Base-by-base conservation (phyloP, 2,329 filamentous ascomycete species). In the Ascochyta lentis region DNA sequence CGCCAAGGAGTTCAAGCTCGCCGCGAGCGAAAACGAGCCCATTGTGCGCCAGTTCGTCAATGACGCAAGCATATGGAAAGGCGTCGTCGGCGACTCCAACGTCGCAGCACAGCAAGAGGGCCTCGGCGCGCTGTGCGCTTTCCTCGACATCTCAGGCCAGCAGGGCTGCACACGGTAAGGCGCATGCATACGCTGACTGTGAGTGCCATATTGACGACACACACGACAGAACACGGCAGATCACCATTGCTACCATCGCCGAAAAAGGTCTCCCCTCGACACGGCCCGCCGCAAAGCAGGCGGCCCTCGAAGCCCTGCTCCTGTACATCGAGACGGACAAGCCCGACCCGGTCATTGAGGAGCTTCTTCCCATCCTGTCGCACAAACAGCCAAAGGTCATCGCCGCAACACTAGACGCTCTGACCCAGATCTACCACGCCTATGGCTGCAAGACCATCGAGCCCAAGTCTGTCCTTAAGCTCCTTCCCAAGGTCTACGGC, bases 101-200 rank as follows among this genome's bases (percentile, higher is more conserved):
- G 95, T 99, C 55, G 95, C 94, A 16, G 95, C 96, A 31, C 95
- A 99, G 76, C 89, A 96, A 78, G 96, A 99, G 67, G 95, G 91
- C 59, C 86, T 99, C 43, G 87, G 85, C 43, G 90, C 94, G 34
- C 85, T 96, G 68, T 96, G 92, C 77, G 88, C 92, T 1, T 99
- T 98, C 74, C 83, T 99, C 54, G 94, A 98, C 72, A 96, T 90
- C 70, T 92, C 92, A 56, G 92, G 94, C 51, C 83, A 85, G 55
- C 89, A 96, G 65, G 89, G 89, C 54, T 90, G 89, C 69, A 82
- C 88, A 64, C 87, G 91, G 80, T 87, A 77, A 62, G 77, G n/a
- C 37, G 19, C 9, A 24, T 29, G 9, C 1, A 12, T 4, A 1
- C 3, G 4, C n/a, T 2, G 9, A 9, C 19, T 34, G n/a, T 10